These are phyloP conservation scores for Capillidium rhysosporum DNA, from an alignment of 371 early-diverging fungal genomes.

Conservation along the genomic window DNA sequence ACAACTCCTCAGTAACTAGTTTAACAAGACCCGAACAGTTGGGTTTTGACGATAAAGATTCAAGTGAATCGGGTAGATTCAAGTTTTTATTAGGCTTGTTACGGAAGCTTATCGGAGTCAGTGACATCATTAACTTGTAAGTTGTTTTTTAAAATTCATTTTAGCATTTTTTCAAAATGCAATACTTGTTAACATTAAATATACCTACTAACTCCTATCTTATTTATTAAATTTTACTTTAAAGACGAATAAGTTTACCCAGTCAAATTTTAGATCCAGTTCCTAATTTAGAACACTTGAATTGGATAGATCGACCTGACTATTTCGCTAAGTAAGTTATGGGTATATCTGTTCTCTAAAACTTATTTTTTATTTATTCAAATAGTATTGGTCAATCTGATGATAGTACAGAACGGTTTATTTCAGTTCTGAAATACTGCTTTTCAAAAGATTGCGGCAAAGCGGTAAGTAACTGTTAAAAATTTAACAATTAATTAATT, in stretches of 20 bases:
- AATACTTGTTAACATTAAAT: neutral
- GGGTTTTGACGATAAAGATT: constrained; percentile 6
- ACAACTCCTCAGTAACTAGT: too few species aligned
- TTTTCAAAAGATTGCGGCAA: constrained; percentile 40
- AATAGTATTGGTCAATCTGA: constrained; percentile 28
- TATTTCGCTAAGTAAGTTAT: constrained; percentile 25
- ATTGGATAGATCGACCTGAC: constrained; percentile 50
- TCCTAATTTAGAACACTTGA: constrained; percentile 51
- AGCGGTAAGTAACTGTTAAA: constrained; percentile 13
- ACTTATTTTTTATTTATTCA: neutral
- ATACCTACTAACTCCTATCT: too few species aligned
- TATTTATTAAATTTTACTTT: too few species aligned
- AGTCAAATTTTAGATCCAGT: constrained; percentile 41
- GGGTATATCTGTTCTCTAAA: neutral
- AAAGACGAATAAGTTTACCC: constrained; percentile 39
- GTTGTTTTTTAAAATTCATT: too few species aligned
- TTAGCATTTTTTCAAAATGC: too few species aligned
- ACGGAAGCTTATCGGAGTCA: constrained; percentile 32
- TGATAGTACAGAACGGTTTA: constrained; percentile 38
- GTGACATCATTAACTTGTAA: constrained; percentile 29
- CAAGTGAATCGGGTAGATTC: constrained; percentile 9
- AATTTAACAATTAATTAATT: neutral
- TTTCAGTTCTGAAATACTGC: constrained; percentile 42
- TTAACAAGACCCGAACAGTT: neutral
- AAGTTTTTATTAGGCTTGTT: constrained; percentile 24